These are phyloP conservation scores for Chlorella sorokiniana DNA, from an alignment of 139 green algal genomes.

Conservation along the genomic window DNA sequence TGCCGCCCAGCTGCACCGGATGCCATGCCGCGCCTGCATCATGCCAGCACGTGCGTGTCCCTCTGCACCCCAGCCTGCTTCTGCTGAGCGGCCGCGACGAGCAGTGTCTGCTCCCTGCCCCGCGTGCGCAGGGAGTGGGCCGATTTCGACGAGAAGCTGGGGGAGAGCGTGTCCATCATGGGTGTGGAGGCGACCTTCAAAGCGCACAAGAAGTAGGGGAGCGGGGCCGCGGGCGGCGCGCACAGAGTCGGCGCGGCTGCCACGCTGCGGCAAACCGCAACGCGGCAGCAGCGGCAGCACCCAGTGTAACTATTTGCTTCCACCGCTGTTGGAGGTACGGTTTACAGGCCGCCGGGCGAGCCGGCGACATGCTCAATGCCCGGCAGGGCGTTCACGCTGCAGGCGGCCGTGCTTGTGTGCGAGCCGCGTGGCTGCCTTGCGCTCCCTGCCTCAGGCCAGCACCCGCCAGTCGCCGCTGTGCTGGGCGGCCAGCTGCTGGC, in stretches of 20 bases:
- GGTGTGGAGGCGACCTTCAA: neutral
- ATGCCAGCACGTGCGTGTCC: too few species aligned
- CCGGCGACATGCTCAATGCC: too few species aligned
- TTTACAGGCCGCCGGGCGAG: too few species aligned
- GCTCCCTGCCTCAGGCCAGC: conserved; percentile 9
- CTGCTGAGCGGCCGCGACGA: neutral
- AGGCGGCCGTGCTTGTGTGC: too few species aligned
- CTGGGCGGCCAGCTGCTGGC: neutral
- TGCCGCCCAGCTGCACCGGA: too few species aligned
- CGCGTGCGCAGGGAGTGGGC: conserved; percentile 19
- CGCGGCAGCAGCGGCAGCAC: neutral
- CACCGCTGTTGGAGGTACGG: too few species aligned
- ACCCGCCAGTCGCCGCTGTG: conserved; percentile 1
- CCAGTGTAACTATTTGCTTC: too few species aligned
- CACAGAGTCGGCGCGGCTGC: neutral
- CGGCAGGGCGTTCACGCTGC: too few species aligned
- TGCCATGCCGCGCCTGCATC: too few species aligned
- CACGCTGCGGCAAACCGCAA: neutral
- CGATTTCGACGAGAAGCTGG: conserved; percentile 26
- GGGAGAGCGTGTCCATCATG: conserved; percentile 31
- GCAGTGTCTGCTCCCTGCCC: neutral
- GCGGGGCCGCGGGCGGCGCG: neutral
- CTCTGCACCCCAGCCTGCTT: neutral
- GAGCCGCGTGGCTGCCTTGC: too few species aligned
- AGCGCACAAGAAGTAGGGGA: conserved; percentile 10